A percentile compares a stretch with the other conserved stretches of the same genome.
Evolutionary conservation across 768 basidiomycete species (phyloP).

Genomic region (Neoboletus subvelutipes): DNA sequence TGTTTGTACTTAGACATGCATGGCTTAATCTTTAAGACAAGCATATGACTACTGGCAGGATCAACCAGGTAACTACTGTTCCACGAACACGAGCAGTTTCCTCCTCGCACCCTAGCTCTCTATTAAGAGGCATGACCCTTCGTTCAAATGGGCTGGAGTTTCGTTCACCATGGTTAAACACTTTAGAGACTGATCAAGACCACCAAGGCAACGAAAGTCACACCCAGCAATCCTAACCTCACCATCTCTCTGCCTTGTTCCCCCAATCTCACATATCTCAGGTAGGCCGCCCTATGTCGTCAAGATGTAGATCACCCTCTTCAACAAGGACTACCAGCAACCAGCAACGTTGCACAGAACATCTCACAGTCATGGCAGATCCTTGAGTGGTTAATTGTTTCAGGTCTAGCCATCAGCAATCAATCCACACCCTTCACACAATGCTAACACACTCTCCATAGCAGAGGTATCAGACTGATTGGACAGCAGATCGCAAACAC

Average conservation of each 20-base stretch:
- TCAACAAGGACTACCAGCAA: neutral
- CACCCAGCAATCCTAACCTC: neutral
- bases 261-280: neutral
- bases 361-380: neutral
- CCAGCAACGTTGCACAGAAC: neutral
- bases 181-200: neutral
- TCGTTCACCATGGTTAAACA: neutral
- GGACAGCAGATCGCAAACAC: neutral
- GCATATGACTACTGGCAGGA: slow-evolving; percentile 84
- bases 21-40: no score
- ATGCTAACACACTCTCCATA: neutral
- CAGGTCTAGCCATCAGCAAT: slow-evolving; percentile 9
- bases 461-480: neutral
- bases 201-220: no score
- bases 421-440: slow-evolving; percentile 2
- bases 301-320: neutral
- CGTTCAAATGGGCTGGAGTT: neutral
- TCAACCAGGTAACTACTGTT: slow-evolving; percentile 85
- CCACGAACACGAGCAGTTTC: no score
- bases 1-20: no score
- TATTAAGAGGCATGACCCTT: neutral
- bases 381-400: slow-evolving; percentile 20
- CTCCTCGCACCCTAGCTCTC: neutral
- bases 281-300: neutral
- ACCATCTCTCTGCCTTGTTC: neutral